These are phyloP conservation scores for Aschersonia sp. DNA, from an alignment of 2,329 filamentous ascomycete genomes.

Conservation along the genomic window DNA sequence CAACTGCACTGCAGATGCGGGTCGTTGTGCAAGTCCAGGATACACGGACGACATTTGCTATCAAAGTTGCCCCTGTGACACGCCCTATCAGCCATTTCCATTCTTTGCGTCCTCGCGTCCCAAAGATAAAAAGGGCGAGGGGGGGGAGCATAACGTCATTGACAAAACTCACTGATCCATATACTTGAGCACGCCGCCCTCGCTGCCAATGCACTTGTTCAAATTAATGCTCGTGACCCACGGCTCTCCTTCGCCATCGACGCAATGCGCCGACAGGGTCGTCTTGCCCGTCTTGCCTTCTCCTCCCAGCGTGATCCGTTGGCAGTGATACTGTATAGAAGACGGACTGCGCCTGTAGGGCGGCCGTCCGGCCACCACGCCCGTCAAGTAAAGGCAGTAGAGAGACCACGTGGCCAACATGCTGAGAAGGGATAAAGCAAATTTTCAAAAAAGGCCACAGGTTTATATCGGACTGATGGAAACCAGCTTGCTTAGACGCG, in stretches of 20 bases:
- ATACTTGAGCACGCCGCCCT: slow-evolving; percentile 7
- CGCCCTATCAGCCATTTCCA: neutral
- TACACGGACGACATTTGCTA: slow-evolving; percentile 9
- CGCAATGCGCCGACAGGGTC: slow-evolving; percentile 9
- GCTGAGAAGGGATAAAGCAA: too few relatives aligned
- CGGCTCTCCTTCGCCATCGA: slow-evolving; percentile 6
- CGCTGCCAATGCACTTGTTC: slow-evolving; percentile 9
- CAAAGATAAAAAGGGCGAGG: too few relatives aligned
- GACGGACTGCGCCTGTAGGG: neutral
- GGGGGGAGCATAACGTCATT: too few relatives aligned
- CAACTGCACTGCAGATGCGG: slow-evolving; percentile 10
- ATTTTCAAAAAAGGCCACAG: too few relatives aligned
- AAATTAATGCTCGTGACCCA: slow-evolving; percentile 13
- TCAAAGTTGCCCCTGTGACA: slow-evolving; percentile 9
- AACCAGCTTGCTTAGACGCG: too few relatives aligned
- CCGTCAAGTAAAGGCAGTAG: neutral
- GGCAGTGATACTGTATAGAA: slow-evolving; percentile 8
- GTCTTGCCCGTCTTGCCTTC: slow-evolving; percentile 7
- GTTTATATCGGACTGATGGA: too few relatives aligned
- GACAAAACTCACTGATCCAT: slow-evolving; percentile 6
- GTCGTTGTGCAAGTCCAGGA: slow-evolving; percentile 3
- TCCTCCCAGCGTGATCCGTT: slow-evolving; percentile 9
- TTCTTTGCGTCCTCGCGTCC: neutral
- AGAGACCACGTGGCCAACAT: neutral
- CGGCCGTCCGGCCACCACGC: neutral